Percentiles rank a stretch among this genome's conserved stretches.
Conservation (phyloP, 495 filamentous ascomycete genomes). For the Podospora pseudocomata region DNA sequence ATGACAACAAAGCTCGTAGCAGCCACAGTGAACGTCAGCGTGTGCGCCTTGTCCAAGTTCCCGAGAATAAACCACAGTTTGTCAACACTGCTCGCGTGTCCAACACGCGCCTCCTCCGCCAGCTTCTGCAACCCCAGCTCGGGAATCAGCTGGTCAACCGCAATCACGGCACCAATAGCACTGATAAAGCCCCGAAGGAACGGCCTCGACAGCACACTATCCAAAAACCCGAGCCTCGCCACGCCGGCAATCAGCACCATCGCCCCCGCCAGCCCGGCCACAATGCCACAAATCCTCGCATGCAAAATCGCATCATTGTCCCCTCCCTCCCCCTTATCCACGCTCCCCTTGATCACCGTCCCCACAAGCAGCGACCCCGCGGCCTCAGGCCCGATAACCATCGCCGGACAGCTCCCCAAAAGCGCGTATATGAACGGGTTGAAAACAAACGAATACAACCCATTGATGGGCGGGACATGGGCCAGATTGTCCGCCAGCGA, state of each 20-base stretch:
- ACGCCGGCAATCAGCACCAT: constrained; percentile 83
- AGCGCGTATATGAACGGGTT: constrained; percentile 86
- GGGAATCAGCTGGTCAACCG: constrained; percentile 90
- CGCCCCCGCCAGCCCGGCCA: constrained; percentile 79
- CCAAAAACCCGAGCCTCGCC: constrained; percentile 84
- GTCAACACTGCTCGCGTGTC: constrained; percentile 77
- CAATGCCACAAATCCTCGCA: constrained; percentile 81
- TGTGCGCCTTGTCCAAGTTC: constrained; percentile 62
- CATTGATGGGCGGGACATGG: constrained; percentile 89
- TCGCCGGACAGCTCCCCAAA: constrained; percentile 81
- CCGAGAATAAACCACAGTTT: constrained; percentile 77
- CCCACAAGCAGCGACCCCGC: constrained; percentile 89
- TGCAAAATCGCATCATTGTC: constrained; percentile 70
- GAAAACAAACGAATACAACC: constrained; percentile 92
- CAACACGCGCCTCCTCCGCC: constrained; percentile 55
- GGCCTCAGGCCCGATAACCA: constrained; percentile 95
- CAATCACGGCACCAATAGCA: constrained; percentile 91
- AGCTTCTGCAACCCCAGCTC: constrained; percentile 72
- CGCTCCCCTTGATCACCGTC: constrained; percentile 73
- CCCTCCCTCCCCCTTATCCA: constrained; percentile 61
- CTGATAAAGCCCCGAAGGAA: constrained; percentile 95
- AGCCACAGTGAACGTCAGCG: constrained; percentile 69
- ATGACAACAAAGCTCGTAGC: constrained; percentile 80
- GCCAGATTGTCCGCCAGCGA: constrained; percentile 91
- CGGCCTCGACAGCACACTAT: constrained; percentile 88